Base-by-base conservation (phyloP, 257 asterid genomes). In the Penstemon davidsonii region DNA sequence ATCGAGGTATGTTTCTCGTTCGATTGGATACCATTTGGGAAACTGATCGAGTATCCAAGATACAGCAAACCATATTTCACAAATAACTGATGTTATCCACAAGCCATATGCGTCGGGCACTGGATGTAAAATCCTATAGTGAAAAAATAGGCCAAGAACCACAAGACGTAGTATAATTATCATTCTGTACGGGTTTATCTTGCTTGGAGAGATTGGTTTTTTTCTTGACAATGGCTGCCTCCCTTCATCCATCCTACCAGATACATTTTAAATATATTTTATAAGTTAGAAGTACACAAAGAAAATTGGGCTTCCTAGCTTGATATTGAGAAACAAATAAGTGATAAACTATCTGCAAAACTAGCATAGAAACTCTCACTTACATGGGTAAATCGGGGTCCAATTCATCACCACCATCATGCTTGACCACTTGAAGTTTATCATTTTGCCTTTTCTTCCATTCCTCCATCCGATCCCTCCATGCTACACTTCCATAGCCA, bases 1-100 rank as follows among this genome's bases (percentile, higher is more conserved):
- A 74, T 89, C 98, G 10, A 89, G 98, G 83, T 92, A 92, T 0
- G 96, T 89, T 83, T 92, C 98, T 57, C 98, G 81, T 59, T 79
- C 84, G 12, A 92, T 78, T 5, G 98, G 98, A 60, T 74, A 86
- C 98, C 98, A 92, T 76, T 92, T 92, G 0, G 98, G 98, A 60
- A 91, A 89, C 82, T 91, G 98, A 79, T 91, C 98, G 8, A 92
- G 90, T 69, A 92, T 86, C 98, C 98, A 92, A 39, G 98, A 92
- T 47, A 81, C 79, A 42, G 88, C 96, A 69, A 92, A 92, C 98
- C 98, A 92, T 79, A 92, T 87, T 70, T 92, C 98, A 79, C 98
- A 92, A 60, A 91, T 87, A 57, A 92, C 92, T 38, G 98, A 92
- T 9, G 96, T 87, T 77, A 92, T 40, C 98, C 98, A 92, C 81